These are phyloP conservation scores for Triticum urartu DNA, from an alignment of 176 grass and related monocot genomes.

Conservation along the genomic window DNA sequence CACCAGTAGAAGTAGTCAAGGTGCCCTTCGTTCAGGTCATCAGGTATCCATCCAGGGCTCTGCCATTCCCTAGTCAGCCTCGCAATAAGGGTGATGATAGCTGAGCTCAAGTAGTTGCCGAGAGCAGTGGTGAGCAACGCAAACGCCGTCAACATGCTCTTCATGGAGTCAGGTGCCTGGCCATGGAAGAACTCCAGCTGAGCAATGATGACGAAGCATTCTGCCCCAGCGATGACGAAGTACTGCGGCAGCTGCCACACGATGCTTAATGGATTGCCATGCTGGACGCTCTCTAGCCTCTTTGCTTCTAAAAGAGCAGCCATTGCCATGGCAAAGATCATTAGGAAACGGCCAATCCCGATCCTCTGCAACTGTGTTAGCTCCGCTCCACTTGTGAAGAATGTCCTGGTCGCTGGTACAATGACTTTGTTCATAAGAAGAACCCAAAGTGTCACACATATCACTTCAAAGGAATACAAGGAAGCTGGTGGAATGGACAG, in stretches of 20 bases:
- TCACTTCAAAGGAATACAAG: conserved; percentile 64
- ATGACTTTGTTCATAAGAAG: conserved; percentile 50
- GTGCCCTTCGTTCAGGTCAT: conserved; percentile 76
- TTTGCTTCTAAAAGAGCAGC: conserved; percentile 57
- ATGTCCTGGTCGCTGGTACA: conserved; percentile 42
- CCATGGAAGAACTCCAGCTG: conserved; percentile 74
- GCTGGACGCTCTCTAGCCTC: conserved; percentile 48
- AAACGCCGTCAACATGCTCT: conserved; percentile 62
- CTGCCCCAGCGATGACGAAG: conserved; percentile 55
- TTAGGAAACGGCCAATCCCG: conserved; percentile 64
- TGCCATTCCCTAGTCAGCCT: conserved; percentile 30
- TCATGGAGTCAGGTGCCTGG: conserved; percentile 72
- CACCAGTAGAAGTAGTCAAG: conserved; percentile 81
- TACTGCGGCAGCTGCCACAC: conserved; percentile 83
- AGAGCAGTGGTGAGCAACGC: conserved; percentile 57
- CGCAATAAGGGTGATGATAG: conserved; percentile 53
- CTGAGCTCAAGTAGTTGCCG: conserved; percentile 78
- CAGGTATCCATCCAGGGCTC: conserved; percentile 73
- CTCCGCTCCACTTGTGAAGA: conserved; percentile 43
- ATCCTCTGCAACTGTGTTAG: conserved; percentile 73
- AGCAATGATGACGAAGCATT: conserved; percentile 60
- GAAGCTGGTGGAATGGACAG: conserved; percentile 71
- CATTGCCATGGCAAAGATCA: conserved; percentile 64
- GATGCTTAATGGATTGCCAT: conserved; percentile 42
- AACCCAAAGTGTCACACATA: conserved; percentile 60